A percentile compares a stretch with the other conserved stretches of the same genome.
Conservation (phyloP, 805 yeast genomes). For the Myxozyma kluyveri region DNA sequence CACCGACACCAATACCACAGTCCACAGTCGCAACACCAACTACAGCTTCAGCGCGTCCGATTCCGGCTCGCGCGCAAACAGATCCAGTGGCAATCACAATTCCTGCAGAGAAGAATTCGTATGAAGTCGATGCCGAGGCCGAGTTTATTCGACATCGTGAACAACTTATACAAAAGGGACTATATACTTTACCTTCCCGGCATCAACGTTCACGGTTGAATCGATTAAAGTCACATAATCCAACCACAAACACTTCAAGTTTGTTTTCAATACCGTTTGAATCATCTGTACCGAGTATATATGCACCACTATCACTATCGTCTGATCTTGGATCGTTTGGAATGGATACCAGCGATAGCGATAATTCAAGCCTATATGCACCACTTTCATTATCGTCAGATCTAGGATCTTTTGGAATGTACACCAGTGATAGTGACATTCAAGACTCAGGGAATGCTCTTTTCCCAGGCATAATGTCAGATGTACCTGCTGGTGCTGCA, state of each 20-base stretch:
- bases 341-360: not conserved
- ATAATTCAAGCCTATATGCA: not conserved
- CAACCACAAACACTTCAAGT: not conserved
- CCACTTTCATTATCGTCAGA: not conserved
- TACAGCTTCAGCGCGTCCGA: constrained; percentile 10
- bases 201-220: not conserved
- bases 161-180: constrained; percentile 17
- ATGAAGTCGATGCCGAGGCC: constrained; percentile 23
- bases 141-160: constrained; percentile 24
- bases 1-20: not conserved
- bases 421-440: not conserved
- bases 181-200: not conserved
- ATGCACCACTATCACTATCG: not conserved
- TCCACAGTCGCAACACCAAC: constrained; percentile 4
- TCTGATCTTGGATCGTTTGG: not conserved
- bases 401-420: not conserved
- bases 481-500: constrained; percentile 1
- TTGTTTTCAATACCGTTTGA: not conserved
- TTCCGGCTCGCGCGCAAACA: constrained; percentile 6
- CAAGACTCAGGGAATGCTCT: constrained; percentile 11
- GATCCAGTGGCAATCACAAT: constrained; percentile 27
- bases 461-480: constrained; percentile 2
- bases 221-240: not conserved
- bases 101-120: constrained; percentile 28
- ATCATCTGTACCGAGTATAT: not conserved